Base-by-base conservation (phyloP, 2,329 filamentous ascomycete species). In the Aotearoamyces nothofagi region DNA sequence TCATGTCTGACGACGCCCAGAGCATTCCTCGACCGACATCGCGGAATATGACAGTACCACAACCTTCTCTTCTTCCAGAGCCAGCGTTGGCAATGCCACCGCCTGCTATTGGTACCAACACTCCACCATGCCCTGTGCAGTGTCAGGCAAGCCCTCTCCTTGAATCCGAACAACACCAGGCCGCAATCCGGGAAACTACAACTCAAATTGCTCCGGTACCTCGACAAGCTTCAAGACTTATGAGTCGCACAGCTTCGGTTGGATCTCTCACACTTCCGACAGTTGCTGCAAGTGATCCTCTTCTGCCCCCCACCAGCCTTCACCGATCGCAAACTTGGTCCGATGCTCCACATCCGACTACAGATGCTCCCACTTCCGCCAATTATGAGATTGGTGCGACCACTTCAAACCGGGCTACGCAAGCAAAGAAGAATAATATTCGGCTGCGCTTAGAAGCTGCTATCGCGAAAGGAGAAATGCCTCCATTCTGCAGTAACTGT, bases 401-500 rank as follows among this genome's bases (percentile, higher is more conserved):
- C 3, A 27, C 35, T 22, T 35, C 33, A n/a, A 38, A 29, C 13
- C 36, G 37, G 12, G 32, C 36, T 5, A 26, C 39, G 9, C 31
- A 35, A 14, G 33, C 42, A 3, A 49, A 50, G 28, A 46, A 45
- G 31, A 39, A 39, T 9, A 38, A 39, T 12, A 50, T 50, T 24
- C 12, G 42, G 71, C 72, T 39, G 65, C 62, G 43, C 63, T 47
- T 77, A 2, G 64, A 75, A 38, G 57, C 59, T 22, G 72, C 71
- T 0, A 74, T 96, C 30, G 64, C 65, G n/a, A 71, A 72, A 31
- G 90, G 90, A 4, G 69, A 84, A 39, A 78, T 86, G 61, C 90
- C 90, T 1, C 77, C 78, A 1, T 96, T 77, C 46, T 98, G 90
- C 51, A 70, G 70, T 38, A 93, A 96, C 44, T 98, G 90, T 44